Evolutionary conservation across 2,329 filamentous ascomycete genomes (phyloP), one percentile per base, ranked within the genome.

Genomic region (Magnaporthiopsis poae): DNA sequence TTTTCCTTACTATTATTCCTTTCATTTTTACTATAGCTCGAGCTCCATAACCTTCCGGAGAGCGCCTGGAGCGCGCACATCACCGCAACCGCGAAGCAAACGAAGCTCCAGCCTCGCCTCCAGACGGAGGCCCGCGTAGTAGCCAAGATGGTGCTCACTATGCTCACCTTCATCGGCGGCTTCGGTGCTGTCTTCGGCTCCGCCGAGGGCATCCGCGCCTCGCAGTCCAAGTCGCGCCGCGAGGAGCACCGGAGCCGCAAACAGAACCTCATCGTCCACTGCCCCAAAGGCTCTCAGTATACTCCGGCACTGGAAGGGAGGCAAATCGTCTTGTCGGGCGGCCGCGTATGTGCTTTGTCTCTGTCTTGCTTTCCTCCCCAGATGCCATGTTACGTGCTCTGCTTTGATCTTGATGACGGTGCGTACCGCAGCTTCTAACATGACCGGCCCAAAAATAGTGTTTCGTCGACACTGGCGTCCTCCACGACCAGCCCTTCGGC

Each of bases 211-310:
- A 80, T 82, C 67, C 75, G 79, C 61, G 77, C 80, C 56, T 79
- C 79, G 11, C 80, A 82, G 71, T 74, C 77, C n/a, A 80, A 79
- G 68, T 74, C 76, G 4, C 78, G 77, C 60, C 76, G 76, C 61
- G 79, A 82, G 69, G 80, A 82, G 67, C 80, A 82, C 69, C 77
- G 80, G 65, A 77, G 75, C 68, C 75, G 80, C 64, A 81, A 81
- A 68, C 81, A 81, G 69, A 81, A 82, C 66, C 75, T 82, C 56
- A 72, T 79, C 36, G 77, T 81, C 2, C 79, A 79, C 67, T 81
- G 80, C 65, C 75, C 78, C 61, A 82, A 81, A 72, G 79, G 79
- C 33, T 81, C 80, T 4, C 74, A 78, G 65, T 78, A 76, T 67
- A 79, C 79, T 64, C 71, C 75, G 18, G 69, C 75, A n/a, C 75